These are phyloP conservation scores for Rachicladosporium sp. DNA, from an alignment of 2,329 filamentous ascomycete genomes.

Conservation along the genomic window DNA sequence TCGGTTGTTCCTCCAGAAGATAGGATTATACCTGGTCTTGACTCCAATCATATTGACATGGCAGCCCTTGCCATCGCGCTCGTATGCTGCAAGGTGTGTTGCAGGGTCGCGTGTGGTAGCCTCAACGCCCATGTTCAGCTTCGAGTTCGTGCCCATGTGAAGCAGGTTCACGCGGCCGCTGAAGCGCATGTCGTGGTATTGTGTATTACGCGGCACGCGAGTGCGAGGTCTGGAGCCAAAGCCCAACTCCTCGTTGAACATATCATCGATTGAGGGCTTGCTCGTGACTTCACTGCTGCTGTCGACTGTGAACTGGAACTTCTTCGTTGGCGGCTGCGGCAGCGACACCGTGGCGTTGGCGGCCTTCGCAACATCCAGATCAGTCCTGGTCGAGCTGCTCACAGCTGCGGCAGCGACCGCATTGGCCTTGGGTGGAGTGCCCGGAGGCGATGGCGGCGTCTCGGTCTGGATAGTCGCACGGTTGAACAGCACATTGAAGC, in stretches of 20 bases:
- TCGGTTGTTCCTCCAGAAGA: slow-evolving; percentile 8
- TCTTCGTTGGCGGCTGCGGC: slow-evolving; percentile 27
- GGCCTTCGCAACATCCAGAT: slow-evolving; percentile 43
- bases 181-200: slow-evolving; percentile 8
- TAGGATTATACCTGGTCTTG: slow-evolving; percentile 12
- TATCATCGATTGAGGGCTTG: slow-evolving; percentile 28
- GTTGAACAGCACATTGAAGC: slow-evolving; percentile 65
- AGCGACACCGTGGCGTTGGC: slow-evolving; percentile 59
- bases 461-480: slow-evolving; percentile 42
- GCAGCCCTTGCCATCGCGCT: slow-evolving; percentile 11
- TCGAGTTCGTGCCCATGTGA: slow-evolving; percentile 1
- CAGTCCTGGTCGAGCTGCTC: slow-evolving; percentile 54
- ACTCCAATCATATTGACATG: slow-evolving; percentile 17
- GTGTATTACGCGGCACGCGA: slow-evolving; percentile 15
- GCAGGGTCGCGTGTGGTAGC: slow-evolving; percentile 1
- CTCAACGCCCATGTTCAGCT: slow-evolving; percentile 14
- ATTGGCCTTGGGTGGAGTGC: slow-evolving; percentile 27
- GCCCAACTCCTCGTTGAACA: slow-evolving; percentile 34
- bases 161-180: slow-evolving; percentile 5
- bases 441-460: slow-evolving; percentile 23
- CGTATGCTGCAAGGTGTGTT: slow-evolving; percentile 5
- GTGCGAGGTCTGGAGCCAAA: slow-evolving; percentile 34
- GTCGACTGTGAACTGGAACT: slow-evolving; percentile 17
- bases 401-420: slow-evolving; percentile 42
- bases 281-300: slow-evolving; percentile 24